Base-by-base conservation (phyloP, 2,329 filamentous ascomycete species). In the Colletotrichum tropicicola region DNA sequence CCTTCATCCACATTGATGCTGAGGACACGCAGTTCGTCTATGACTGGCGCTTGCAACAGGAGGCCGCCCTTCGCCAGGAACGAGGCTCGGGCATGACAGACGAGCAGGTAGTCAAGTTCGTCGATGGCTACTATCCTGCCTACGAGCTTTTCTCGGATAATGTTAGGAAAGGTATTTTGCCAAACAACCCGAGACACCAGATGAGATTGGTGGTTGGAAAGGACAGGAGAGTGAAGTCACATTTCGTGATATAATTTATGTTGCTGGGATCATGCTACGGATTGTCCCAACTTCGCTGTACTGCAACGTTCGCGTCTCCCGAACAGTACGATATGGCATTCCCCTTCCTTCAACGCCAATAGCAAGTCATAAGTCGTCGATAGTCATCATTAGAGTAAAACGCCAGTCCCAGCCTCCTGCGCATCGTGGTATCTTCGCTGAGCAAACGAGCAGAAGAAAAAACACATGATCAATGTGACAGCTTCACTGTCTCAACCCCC, bases 61-160 rank as follows among this genome's bases (percentile, higher is more conserved):
- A 97, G 78, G 85, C 86, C 49, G 86, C 86, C 63, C 82, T 97
- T 71, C 86, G 91, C 23, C 81, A 81, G 7, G 78, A 83, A 21
- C 91, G 86, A 68, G 93, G 92, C 8, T 85, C 83, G 0, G 94
- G 93, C 28, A 97, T 97, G 94, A 91, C 88, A 1, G 90, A 92
- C 70, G 90, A 93, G 59, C 87, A 95, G 75, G 92, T 97, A 44
- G 82, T 88, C 60, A 82, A 85, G 48, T 97, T 97, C 75, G 92
- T 89, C 28, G 85, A 88, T 67, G 85, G 82, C 91, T 4, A 89
- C 89, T 2, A n/a, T n/a, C n/a, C n/a, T n/a, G n/a, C n/a, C n/a
- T 92, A 92, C 70, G 91, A 92, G 78, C 81, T 92, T 10, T 93
- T 87, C 72, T 85, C 85, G 2, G 85, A 88, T 28, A 83, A 81